A percentile compares a stretch with the other conserved stretches of the same genome.
phyloP scores from a whole-genome alignment of 176 grass and related monocot species.

The Aegilops tauschii region DNA sequence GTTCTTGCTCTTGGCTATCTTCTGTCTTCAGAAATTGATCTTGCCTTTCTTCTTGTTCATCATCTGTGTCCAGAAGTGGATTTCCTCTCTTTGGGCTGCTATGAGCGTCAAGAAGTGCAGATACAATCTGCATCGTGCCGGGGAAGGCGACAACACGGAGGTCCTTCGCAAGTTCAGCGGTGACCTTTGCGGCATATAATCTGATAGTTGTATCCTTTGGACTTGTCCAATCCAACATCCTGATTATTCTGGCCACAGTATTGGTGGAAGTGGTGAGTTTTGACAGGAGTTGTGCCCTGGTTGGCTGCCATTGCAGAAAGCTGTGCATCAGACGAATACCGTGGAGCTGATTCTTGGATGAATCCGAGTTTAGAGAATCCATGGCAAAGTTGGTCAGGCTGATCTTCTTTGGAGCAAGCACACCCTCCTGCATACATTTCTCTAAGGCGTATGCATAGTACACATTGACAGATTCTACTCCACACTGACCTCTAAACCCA shows the following conservation, averaged over 20 bases:
- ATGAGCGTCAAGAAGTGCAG: background rate
- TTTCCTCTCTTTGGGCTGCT: background rate
- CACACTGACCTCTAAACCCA: background rate
- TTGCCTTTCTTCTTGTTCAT: background rate
- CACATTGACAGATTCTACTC: background rate
- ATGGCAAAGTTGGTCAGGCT: background rate
- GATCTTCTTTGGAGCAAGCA: background rate
- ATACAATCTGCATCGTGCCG: background rate
- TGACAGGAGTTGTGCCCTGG: background rate
- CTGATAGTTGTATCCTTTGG: background rate
- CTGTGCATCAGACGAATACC: background rate
- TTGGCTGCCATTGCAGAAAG: background rate
- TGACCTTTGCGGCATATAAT: background rate
- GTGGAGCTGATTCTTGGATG: background rate
- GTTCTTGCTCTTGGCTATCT: background rate
- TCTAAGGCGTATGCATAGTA: constrained; percentile 17
- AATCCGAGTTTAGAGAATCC: background rate
- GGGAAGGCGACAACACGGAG: background rate
- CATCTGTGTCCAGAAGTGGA: background rate
- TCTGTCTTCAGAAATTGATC: background rate
- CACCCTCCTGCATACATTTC: background rate
- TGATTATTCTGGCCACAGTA: background rate
- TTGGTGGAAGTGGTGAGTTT: background rate
- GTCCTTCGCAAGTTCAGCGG: background rate
- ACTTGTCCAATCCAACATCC: background rate